These are phyloP conservation scores for Podospora pseudopauciseta DNA, from an alignment of 495 filamentous ascomycete species.

Conservation along the genomic window DNA sequence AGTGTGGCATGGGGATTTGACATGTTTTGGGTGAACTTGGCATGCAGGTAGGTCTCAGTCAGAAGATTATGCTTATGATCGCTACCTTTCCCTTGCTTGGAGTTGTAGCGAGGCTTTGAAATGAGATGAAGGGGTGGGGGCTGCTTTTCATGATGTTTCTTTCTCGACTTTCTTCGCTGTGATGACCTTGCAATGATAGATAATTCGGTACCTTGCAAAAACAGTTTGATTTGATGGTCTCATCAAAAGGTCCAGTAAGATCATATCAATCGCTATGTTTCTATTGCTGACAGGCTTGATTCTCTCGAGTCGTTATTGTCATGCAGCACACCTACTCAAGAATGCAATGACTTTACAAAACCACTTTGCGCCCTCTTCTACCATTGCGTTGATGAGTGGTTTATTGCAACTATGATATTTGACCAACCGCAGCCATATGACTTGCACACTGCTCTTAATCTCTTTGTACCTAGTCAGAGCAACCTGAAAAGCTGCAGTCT, in stretches of 20 bases:
- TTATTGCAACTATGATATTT: neutral
- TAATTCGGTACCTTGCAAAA: no score
- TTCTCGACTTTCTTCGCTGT: neutral
- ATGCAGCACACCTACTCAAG: neutral
- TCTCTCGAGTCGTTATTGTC: neutral
- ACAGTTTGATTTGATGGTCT: no score
- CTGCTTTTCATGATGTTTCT: neutral
- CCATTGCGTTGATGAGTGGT: neutral
- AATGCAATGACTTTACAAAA: neutral
- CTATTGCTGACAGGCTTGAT: neutral
- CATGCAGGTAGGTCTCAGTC: neutral
- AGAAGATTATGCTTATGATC: neutral
- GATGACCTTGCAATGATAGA: no score
- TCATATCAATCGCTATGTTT: no score
- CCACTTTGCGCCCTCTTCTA: neutral
- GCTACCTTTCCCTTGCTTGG: neutral
- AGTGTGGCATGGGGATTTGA: neutral
- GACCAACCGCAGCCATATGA: neutral
- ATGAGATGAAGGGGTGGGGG: no score
- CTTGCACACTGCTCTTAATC: neutral
- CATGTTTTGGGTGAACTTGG: neutral
- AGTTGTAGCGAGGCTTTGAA: neutral
- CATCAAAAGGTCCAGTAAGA: no score
- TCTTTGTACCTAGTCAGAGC: neutral
- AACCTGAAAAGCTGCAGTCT: neutral